These are phyloP conservation scores for Salix udensis DNA, from an alignment of 345 rosid species.

Conservation along the genomic window DNA sequence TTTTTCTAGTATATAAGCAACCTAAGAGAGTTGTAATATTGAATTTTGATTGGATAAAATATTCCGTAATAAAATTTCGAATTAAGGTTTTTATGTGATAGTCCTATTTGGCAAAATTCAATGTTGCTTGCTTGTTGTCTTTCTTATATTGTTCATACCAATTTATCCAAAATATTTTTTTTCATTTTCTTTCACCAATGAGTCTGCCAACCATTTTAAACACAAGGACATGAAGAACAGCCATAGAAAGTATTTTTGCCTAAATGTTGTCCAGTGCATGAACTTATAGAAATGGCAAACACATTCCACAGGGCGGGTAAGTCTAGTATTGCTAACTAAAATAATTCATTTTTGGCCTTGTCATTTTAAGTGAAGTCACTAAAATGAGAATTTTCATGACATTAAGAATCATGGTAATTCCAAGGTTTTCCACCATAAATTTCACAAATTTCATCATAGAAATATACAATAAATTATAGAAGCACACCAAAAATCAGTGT, in stretches of 20 bases:
- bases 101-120: too few species aligned
- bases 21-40: too few species aligned
- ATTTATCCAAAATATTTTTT: background rate
- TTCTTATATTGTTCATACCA: background rate
- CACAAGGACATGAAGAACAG: background rate
- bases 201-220: background rate
- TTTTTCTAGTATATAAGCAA: too few species aligned
- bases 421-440: background rate
- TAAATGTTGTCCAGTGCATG: background rate
- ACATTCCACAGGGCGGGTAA: background rate
- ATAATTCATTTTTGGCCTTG: background rate
- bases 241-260: background rate
- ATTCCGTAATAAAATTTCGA: too few species aligned
- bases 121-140: too few species aligned
- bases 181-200: background rate
- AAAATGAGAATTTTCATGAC: background rate
- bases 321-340: background rate
- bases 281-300: background rate
- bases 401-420: background rate
- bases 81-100: too few species aligned
- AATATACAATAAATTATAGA: background rate
- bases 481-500: background rate
- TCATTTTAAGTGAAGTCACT: background rate
- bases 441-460: background rate
- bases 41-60: too few species aligned